Evolutionary conservation across 2,329 filamentous ascomycete genomes (phyloP).

Genomic region (Ascochyta fabae): DNA sequence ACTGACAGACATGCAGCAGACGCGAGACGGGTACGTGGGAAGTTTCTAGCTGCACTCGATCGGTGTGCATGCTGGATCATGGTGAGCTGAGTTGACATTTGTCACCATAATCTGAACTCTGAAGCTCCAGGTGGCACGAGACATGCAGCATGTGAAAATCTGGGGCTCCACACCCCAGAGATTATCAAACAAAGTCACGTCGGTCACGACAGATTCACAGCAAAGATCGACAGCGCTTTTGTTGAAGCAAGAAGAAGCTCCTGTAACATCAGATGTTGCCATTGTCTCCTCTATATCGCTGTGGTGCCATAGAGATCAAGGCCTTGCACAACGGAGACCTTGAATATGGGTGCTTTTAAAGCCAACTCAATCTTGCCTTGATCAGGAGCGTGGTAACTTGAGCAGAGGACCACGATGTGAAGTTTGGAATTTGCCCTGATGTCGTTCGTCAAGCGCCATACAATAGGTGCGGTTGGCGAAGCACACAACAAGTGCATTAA

Average conservation of each 20-base stretch:
- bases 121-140: not conserved
- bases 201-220: not conserved
- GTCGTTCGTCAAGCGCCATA: no score
- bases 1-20: not conserved
- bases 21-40: slow-evolving; percentile 2
- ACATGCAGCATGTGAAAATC: slow-evolving; percentile 19
- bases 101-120: not conserved
- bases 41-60: not conserved
- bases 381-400: no score
- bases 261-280: no score
- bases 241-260: not conserved
- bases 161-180: slow-evolving; percentile 18
- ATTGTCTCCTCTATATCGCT: no score
- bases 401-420: no score
- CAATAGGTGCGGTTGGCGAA: no score
- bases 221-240: not conserved
- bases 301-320: no score
- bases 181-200: not conserved
- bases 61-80: not conserved
- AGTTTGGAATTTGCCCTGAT: no score
- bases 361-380: no score
- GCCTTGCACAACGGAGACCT: no score
- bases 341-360: no score
- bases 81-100: not conserved
- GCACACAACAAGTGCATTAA: no score